Conservation (phyloP, 805 yeast genomes). For the Lachancea nothofagi region DNA sequence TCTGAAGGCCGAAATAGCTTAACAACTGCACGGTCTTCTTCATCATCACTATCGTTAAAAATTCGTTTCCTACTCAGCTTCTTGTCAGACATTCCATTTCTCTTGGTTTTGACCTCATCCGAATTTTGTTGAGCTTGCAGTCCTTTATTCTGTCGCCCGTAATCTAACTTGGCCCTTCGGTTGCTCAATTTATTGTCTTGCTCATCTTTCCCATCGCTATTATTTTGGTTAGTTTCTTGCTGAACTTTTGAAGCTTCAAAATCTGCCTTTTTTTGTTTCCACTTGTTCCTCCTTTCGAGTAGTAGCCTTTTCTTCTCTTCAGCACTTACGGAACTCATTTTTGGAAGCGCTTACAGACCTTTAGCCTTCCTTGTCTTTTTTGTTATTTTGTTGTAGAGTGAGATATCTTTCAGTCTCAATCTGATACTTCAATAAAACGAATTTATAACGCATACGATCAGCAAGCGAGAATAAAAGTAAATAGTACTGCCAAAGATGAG, state of each 20-base stretch:
- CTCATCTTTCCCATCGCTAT: constrained; percentile 32
- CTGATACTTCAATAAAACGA: background rate
- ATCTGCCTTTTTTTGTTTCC: constrained; percentile 53
- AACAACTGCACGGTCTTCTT: constrained; percentile 19
- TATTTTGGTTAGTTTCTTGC: constrained; percentile 8
- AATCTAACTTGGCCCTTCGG: constrained; percentile 9
- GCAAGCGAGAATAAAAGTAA: background rate
- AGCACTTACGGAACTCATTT: constrained; percentile 21
- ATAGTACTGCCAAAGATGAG: constrained; percentile 10
- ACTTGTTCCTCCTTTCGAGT: constrained; percentile 46
- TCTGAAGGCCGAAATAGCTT: constrained; percentile 20
- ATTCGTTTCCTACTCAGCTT: constrained; percentile 12
- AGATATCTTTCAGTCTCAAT: background rate
- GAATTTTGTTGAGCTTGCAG: background rate
- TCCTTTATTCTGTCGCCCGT: constrained; percentile 1
- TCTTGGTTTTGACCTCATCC: background rate
- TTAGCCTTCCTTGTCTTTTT: background rate
- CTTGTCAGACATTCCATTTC: background rate
- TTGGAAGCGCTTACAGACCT: too few species aligned
- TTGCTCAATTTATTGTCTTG: constrained; percentile 30
- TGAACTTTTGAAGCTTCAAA: constrained; percentile 23
- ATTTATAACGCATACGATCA: background rate
- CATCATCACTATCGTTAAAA: constrained; percentile 32
- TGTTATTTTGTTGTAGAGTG: background rate
- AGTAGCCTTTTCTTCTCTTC: constrained; percentile 34